Evolutionary conservation across 2,329 filamentous ascomycete species (phyloP).

Genomic region (Arthrobotrys conoides): DNA sequence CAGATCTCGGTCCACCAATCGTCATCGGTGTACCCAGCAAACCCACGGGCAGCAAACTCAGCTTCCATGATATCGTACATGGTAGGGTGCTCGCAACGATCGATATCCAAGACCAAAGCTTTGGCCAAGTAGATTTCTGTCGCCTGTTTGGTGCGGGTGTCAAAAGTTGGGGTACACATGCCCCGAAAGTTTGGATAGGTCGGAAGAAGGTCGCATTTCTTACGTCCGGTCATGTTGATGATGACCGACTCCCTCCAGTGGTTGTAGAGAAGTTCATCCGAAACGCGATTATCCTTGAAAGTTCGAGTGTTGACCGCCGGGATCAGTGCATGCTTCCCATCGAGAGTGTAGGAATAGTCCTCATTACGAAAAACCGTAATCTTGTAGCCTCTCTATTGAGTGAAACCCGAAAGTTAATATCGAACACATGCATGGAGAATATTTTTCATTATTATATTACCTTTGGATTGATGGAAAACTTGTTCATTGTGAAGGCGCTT

Average conservation of each 20-base stretch:
- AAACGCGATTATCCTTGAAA: slow-evolving; percentile 12
- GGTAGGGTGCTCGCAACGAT: not conserved
- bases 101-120: slow-evolving; percentile 16
- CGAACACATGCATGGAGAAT: too few species aligned
- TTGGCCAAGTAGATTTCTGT: slow-evolving; percentile 35
- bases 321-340: slow-evolving; percentile 23
- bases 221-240: slow-evolving; percentile 38
- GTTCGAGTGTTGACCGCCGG: not conserved
- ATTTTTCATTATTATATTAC: not conserved
- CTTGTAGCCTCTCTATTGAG: slow-evolving; percentile 25
- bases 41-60: slow-evolving; percentile 7
- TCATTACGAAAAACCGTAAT: slow-evolving; percentile 24
- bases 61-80: slow-evolving; percentile 30
- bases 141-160: slow-evolving; percentile 3
- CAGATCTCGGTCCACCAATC: slow-evolving; percentile 7
- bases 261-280: slow-evolving; percentile 37
- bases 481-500: slow-evolving; percentile 23
- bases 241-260: slow-evolving; percentile 43
- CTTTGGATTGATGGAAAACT: slow-evolving; percentile 40
- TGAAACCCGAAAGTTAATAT: not conserved
- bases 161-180: not conserved
- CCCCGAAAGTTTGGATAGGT: not conserved
- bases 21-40: slow-evolving; percentile 8
- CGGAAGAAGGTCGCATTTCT: slow-evolving; percentile 12
- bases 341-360: not conserved